Evolutionary conservation across 2,329 filamentous ascomycete species (phyloP), one percentile per base, ranked within the genome.

Genomic region (Calonectria multiphialidica): DNA sequence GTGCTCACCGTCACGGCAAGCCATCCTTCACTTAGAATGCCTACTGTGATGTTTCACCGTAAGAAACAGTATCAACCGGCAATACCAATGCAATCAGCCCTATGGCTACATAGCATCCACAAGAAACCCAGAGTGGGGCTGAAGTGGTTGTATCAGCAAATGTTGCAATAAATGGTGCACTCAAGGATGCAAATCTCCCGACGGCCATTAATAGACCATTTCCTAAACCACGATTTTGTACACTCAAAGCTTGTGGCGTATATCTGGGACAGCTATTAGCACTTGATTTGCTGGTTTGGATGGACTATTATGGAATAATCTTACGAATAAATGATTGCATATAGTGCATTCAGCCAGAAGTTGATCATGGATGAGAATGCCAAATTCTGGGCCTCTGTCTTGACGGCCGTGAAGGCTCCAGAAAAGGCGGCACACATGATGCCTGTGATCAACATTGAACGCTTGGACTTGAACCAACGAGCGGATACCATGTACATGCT

Each of bases 401-500:
- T 68, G 7, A 77, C 76, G 1, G 64, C 68, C 10, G 76, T 79
- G 30, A 77, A 79, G 3, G 72, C 75, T 8, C 70, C 75, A 1
- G 76, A 75, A 50, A 79, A 79, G 1, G 73, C 70, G 2, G 70
- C 75, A 35, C 75, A 76, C 6, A 72, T 62, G n/a, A 69, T 59
- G 5, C 72, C 74, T 5, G 74, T 75, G 16, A 77, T 65, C 7
- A 73, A 21, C 13, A 76, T 63, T 1, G 71, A 71, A 13, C 33
- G 62, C 23, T 64, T 69, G 2, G 69, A 72, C 16, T 55, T 69
- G 25, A 76, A 68, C 64, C 68, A 71, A 16, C 44, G 65, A 10
- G n/a, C 83, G 1, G 86, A 71, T 0, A 84, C 77, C 13, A 84
- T 78, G 45, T 82, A 82, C 2, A 83, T 84, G 7, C 84, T 84